Evolutionary conservation across 2,329 filamentous ascomycete species (phyloP), one percentile per base, ranked within the genome.

Genomic region (Trichoderma aggressivum): DNA sequence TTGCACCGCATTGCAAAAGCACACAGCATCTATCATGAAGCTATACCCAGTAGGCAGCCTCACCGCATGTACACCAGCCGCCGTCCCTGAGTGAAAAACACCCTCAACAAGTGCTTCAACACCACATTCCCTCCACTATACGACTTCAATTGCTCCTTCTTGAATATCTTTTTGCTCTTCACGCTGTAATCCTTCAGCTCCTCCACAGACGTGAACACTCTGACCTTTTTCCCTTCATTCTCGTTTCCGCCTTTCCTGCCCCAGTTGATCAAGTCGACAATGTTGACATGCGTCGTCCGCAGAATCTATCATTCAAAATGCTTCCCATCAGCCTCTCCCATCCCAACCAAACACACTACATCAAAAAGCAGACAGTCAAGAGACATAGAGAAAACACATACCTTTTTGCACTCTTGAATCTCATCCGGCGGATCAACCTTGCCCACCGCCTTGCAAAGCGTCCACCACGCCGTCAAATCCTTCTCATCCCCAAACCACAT

Each of bases 281-380:
- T 64, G n/a, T 70, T 70, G 47, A 70, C 68, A 3, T 70, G 68
- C 16, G 59, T 70, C 3, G 30, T 63, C 21, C 34, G 59, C 14
- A 70, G n/a, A 21, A 64, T 61, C 68, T 70, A 12, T 5, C 14
- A 7, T 10, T n/a, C 39, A 8, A 43, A n/a, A 16, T 32, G 55
- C 3, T 32, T 16, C 7, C 14, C 5, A 26, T 50, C 14, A 47
- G 36, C 39, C 11, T 14, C 10, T 18, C 8, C 26, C 26, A 28
- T 5, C 26, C 5, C 26, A 5, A n/a, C n/a, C n/a, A n/a, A n/a
- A n/a, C n/a, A n/a, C n/a, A n/a, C n/a, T n/a, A n/a, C n/a, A n/a
- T n/a, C n/a, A n/a, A n/a, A n/a, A n/a, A n/a, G n/a, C n/a, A n/a
- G n/a, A n/a, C n/a, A 18, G 14, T 7, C 8, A 26, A 12, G 12